Conservation (phyloP, 1,284 basidiomycete species). For the Mycosarcoma maydis region DNA sequence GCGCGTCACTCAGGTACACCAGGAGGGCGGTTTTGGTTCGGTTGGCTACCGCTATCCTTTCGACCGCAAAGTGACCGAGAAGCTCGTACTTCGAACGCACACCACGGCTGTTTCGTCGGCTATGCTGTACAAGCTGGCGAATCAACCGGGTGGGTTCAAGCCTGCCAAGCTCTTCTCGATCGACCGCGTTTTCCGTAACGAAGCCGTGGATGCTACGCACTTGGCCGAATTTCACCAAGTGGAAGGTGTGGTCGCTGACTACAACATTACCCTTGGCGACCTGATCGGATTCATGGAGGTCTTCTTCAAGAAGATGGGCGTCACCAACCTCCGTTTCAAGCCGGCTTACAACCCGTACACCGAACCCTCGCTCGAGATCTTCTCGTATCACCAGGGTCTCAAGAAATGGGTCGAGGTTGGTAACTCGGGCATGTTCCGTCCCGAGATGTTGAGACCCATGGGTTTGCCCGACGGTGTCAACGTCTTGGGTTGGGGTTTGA, state of each 20-base stretch:
- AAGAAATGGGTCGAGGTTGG: slow-evolving; percentile 92
- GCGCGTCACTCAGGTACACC: slow-evolving; percentile 87
- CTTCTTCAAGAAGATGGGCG: slow-evolving; percentile 98
- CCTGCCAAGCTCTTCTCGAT: slow-evolving; percentile 98
- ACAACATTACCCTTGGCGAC: slow-evolving; percentile 92
- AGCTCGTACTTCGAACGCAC: slow-evolving; percentile 93
- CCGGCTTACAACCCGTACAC: slow-evolving; percentile 82
- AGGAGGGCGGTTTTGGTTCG: slow-evolving; percentile 90
- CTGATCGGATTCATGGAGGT: slow-evolving; percentile 77
- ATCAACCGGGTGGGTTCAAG: slow-evolving; percentile 80
- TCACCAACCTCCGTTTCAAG: slow-evolving; percentile 92
- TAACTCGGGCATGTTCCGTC: slow-evolving; percentile 96
- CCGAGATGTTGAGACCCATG: slow-evolving; percentile 97
- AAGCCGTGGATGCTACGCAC: slow-evolving; percentile 99
- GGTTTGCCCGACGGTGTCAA: slow-evolving; percentile 96
- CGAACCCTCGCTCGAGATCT: slow-evolving; percentile 97
- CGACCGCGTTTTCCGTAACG: slow-evolving; percentile 98
- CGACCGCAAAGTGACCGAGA: slow-evolving; percentile 87
- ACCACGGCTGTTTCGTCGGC: slow-evolving; percentile 94
- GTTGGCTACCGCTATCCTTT: slow-evolving; percentile 99
- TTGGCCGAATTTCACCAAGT: slow-evolving; percentile 99
- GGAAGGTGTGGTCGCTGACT: slow-evolving; percentile 97
- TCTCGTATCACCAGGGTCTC: slow-evolving; percentile 94
- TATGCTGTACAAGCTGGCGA: slow-evolving; percentile 84
- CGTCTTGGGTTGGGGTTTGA: slow-evolving; percentile 96